phyloP scores from a whole-genome alignment of 1,139 yeast genomes.

The Taphrina communis region DNA sequence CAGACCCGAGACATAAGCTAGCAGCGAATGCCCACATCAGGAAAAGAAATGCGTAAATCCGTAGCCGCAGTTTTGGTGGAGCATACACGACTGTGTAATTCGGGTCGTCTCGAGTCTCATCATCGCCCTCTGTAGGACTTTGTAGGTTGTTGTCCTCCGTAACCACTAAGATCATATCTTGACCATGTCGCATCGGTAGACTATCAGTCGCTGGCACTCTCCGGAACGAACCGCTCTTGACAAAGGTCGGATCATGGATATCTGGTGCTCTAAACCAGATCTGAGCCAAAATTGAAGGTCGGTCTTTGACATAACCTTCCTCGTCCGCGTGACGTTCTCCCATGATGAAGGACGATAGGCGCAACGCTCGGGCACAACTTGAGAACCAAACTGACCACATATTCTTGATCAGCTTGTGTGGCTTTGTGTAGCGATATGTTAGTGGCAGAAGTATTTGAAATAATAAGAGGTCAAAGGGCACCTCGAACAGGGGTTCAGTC shows the following conservation, averaged over 20 bases:
- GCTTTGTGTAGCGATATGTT: constrained; percentile 41
- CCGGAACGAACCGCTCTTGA: constrained; percentile 78
- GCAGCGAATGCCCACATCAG: constrained; percentile 76
- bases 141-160: constrained; percentile 75
- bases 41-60: constrained; percentile 64
- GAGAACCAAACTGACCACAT: constrained; percentile 72
- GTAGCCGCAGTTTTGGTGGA: constrained; percentile 73
- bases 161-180: constrained; percentile 76
- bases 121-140: constrained; percentile 54
- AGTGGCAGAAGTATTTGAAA: constrained; percentile 48
- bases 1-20: constrained; percentile 46
- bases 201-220: constrained; percentile 88
- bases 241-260: constrained; percentile 57
- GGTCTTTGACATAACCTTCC: constrained; percentile 63
- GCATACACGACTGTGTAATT: constrained; percentile 78
- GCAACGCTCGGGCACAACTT: constrained; percentile 61
- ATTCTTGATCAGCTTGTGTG: constrained; percentile 45
- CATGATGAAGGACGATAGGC: constrained; percentile 80
- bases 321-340: constrained; percentile 74
- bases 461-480: constrained; percentile 51
- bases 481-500: constrained; percentile 46
- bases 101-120: constrained; percentile 55
- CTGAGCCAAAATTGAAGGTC: constrained; percentile 59
- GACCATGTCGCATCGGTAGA: constrained; percentile 64
- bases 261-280: constrained; percentile 56